Conservation (phyloP, 75 land plant genomes). For the Cryptomeria japonica region DNA sequence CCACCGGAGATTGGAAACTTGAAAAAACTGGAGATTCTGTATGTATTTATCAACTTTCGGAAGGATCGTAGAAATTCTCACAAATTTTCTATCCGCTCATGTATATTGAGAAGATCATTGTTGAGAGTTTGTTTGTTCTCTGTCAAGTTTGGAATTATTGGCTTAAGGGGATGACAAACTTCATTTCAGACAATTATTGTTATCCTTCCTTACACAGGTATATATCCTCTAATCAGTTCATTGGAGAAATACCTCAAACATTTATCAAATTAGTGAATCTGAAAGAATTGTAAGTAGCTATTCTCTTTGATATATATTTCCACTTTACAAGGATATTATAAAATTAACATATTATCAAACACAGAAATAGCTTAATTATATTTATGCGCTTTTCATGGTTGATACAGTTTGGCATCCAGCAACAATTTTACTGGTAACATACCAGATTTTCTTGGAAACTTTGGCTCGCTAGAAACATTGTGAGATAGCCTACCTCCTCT, state of each 20-base stretch:
- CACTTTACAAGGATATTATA: not conserved
- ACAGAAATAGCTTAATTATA: not conserved
- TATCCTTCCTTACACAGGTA: conserved; percentile 10
- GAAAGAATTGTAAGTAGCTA: conserved; percentile 19
- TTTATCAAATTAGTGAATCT: conserved; percentile 2
- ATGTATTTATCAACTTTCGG: not conserved
- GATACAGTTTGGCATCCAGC: conserved; percentile 27
- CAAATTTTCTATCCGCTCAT: not conserved
- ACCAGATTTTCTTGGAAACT: conserved; percentile 26
- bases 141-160: not conserved
- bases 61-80: not conserved
- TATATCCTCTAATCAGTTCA: conserved; percentile 14
- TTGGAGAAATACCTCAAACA: conserved; percentile 15
- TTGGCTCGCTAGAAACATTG: conserved; percentile 26
- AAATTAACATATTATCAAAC: not conserved
- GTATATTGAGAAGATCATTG: not conserved
- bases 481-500: conserved; percentile 7
- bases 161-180: not conserved
- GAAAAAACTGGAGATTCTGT: not conserved
- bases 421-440: conserved; percentile 29
- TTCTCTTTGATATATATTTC: not conserved
- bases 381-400: not conserved
- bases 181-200: not conserved
- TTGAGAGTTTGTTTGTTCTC: not conserved
- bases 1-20: not conserved